A percentile compares a stretch with the other conserved stretches of the same genome.
phyloP scores from a whole-genome alignment of 2,329 filamentous ascomycete genomes.

The Metarhizium rileyi region DNA sequence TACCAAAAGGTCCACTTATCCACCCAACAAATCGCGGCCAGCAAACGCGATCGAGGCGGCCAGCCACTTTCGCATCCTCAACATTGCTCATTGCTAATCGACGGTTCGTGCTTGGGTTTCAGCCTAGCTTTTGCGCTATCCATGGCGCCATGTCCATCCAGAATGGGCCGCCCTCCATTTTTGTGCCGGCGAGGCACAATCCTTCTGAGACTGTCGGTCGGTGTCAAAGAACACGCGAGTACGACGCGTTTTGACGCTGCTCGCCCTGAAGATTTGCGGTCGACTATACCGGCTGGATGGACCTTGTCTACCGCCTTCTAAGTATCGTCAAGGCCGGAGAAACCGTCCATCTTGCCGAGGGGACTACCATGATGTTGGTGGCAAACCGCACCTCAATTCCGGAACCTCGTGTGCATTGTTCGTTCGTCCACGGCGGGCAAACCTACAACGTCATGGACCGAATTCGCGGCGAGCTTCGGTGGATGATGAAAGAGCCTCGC shows the following conservation, averaged over 20 bases:
- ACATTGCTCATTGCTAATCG: not conserved
- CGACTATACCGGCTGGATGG: not conserved
- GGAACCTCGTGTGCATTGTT: constrained; percentile 12
- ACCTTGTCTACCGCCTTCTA: not conserved
- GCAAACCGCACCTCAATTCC: constrained; percentile 13
- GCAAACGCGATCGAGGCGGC: too few relatives aligned
- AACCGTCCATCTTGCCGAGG: constrained; percentile 9
- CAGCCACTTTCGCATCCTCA: not conserved
- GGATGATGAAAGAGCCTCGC: constrained; percentile 15
- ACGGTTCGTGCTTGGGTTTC: not conserved
- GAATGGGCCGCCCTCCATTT: not conserved
- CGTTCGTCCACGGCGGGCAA: constrained; percentile 26
- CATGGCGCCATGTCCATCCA: not conserved
- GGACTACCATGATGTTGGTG: constrained; percentile 12
- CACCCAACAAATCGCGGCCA: too few relatives aligned
- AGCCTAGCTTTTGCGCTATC: not conserved
- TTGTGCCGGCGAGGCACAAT: not conserved
- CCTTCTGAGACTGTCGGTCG: not conserved
- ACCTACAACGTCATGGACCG: constrained; percentile 37
- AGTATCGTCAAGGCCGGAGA: not conserved
- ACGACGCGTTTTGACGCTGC: not conserved
- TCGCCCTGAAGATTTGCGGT: not conserved
- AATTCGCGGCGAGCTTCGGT: constrained; percentile 16
- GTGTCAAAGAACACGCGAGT: not conserved
- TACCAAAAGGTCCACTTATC: too few relatives aligned